Base-by-base conservation (phyloP, 2,329 filamentous ascomycete species). In the Ophiostoma pallidulum region DNA sequence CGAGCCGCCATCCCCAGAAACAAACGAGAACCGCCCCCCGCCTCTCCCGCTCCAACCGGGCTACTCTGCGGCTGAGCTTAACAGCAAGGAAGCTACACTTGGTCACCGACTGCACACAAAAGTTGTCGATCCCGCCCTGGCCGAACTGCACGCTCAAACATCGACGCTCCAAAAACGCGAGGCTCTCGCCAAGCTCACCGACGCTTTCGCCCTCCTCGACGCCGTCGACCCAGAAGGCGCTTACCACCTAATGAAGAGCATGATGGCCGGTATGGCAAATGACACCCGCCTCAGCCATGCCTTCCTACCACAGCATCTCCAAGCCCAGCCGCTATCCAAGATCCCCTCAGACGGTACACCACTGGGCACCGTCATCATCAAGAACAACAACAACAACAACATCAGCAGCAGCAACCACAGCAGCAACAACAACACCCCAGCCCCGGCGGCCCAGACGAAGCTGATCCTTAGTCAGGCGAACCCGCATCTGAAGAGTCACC, bases 151-250 rank as follows among this genome's bases (percentile, higher is more conserved):
- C 59, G 85, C 88, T n/a, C 86, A 91, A 47, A 95, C 76, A 1
- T 77, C 75, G 4, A 68, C 63, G 3, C 65, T 74, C 58, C 68
- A 69, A 52, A 94, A 92, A 63, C 78, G 90, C 31, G 88, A 95
- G 57, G 88, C 88, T 0, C 74, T 97, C 26, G 86, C 85, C 3
- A 80, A 81, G 53, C 73, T 96, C 12, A 87, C 86, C 0, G 86
- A 94, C 62, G 90, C 91, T 0, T 94, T 92, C 71, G 84, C 82
- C 4, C 76, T 82, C 12, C 74, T 98, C 28, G 87, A 97, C 62
- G 80, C 86, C 38, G 74, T 91, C 26, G 91, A 98, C 59, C 91
- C 91, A 0, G 91, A 96, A 62, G 90, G 90, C 16, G 80, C 90
- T 35, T 92, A 91, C 58, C 81, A 94, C 55, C 73, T 98, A 14